Evolutionary conservation across 306 rosid genomes (phyloP), one percentile per base, ranked within the genome.

Genomic region (Quillaja saponaria): DNA sequence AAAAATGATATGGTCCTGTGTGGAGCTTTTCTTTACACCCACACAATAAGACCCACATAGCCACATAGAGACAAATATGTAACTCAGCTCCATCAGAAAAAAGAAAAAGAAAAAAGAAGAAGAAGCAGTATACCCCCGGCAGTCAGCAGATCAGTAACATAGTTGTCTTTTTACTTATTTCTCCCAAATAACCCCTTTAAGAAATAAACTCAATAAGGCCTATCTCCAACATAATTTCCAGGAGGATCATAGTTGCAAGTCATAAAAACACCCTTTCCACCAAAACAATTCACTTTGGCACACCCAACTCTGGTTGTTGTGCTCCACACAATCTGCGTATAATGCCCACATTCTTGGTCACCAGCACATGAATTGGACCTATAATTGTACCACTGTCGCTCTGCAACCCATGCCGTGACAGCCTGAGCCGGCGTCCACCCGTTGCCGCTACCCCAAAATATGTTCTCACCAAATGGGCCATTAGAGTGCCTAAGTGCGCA

Each of bases 241-340:
- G 96, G 96, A 69, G 95, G 98, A 63, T 92, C 94, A 55, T 92
- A 92, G 55, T 89, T 92, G 55, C 98, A 92, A 35, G 84, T 78
- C 71, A 92, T 88, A 66, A 92, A 92, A 18, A 75, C 74, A 1
- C 98, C 98, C 65, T 55, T 63, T 2, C 76, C 90, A 4, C 60
- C 76, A 1, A 37, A 15, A 31, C 98, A 92, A 4, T 28, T 77
- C 9, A 88, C 95, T 13, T 46, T 58, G 3, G 98, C 95, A 11
- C 96, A 92, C 8, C 98, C 98, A 31, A 88, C 74, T 45, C 60
- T 76, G 2, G 21, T 71, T 0, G 98, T 88, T 0, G 60, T 10
- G 41, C 47, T 76, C 98, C 98, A 92, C 44, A 92, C 95, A 49
- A 88, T 58, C 75, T 92, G 98, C 2, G 98, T 91, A 37, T 86